Evolutionary conservation across 2,329 filamentous ascomycete genomes (phyloP).

Genomic region (Mollisiaceae sp.): DNA sequence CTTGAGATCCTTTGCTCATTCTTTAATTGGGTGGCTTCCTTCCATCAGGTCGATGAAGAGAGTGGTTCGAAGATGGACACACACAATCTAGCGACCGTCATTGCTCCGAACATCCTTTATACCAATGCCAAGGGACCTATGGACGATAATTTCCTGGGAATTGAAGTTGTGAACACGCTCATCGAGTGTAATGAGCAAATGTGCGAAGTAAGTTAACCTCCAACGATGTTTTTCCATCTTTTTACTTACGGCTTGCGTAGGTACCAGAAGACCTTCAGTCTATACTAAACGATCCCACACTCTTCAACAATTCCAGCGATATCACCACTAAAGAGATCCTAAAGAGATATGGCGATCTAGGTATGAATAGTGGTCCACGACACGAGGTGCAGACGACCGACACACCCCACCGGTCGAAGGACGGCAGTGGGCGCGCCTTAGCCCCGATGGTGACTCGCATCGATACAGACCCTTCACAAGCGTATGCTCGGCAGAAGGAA

Average conservation of each 20-base stretch:
- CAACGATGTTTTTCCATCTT: constrained; percentile 5
- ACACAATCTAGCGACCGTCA: constrained; percentile 95
- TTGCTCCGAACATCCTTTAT: constrained; percentile 92
- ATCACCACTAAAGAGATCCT: constrained; percentile 97
- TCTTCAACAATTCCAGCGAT: constrained; percentile 83
- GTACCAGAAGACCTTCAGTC: constrained; percentile 91
- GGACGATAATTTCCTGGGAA: constrained; percentile 91
- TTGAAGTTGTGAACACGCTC: constrained; percentile 88
- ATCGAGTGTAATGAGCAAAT: constrained; percentile 95
- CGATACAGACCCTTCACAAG: constrained; percentile 82
- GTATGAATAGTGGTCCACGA: constrained; percentile 54
- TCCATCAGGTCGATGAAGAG: constrained; percentile 96
- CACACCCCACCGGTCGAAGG: constrained; percentile 58
- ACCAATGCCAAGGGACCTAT: constrained; percentile 69
- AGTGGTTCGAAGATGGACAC: constrained; percentile 99
- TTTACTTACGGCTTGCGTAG: constrained; percentile 53
- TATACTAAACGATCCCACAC: constrained; percentile 79
- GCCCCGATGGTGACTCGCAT: constrained; percentile 68
- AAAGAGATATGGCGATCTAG: constrained; percentile 86
- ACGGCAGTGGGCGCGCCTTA: constrained; percentile 50
- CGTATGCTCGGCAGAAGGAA: constrained; percentile 77
- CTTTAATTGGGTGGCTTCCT: constrained; percentile 96
- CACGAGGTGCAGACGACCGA: constrained; percentile 65
- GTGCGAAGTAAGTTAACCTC: constrained; percentile 76
- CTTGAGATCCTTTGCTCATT: constrained; percentile 96